phyloP scores from a whole-genome alignment of 371 early-diverging fungal genomes.

The Circinella umbellata region DNA sequence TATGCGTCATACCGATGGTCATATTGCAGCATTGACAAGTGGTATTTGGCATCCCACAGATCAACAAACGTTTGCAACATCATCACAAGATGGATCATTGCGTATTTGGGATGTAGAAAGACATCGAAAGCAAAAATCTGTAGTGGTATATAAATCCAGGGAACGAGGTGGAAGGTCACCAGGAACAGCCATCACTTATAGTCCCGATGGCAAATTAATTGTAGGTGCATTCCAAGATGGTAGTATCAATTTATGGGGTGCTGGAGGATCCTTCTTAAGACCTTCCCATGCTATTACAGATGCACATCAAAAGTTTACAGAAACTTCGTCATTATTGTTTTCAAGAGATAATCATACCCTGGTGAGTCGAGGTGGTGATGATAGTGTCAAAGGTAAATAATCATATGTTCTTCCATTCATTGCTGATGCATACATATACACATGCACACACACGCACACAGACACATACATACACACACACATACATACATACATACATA shows the following conservation, averaged over 20 bases:
- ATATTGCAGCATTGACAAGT: constrained; percentile 81
- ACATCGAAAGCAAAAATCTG: constrained; percentile 72
- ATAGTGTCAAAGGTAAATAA: constrained; percentile 79
- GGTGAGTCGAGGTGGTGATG: constrained; percentile 83
- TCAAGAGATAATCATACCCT: constrained; percentile 68
- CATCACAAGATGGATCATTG: constrained; percentile 86
- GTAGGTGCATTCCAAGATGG: constrained; percentile 74
- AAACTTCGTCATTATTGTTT: constrained; percentile 73
- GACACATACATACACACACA: too few relatives aligned
- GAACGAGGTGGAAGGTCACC: constrained; percentile 73
- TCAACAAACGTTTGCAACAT: constrained; percentile 73
- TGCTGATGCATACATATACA: too few relatives aligned
- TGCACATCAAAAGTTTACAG: constrained; percentile 73
- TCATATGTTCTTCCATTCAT: too few relatives aligned
- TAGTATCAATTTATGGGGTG: constrained; percentile 65
- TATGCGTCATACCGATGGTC: constrained; percentile 86
- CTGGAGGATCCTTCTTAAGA: constrained; percentile 54
- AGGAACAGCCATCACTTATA: constrained; percentile 71
- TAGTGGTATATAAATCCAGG: constrained; percentile 79
- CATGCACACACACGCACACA: too few relatives aligned
- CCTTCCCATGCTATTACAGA: constrained; percentile 61
- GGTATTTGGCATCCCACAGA: constrained; percentile 85
- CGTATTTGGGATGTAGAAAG: constrained; percentile 89
- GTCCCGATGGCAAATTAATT: constrained; percentile 70
- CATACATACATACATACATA: too few relatives aligned